Base-by-base conservation (phyloP, 1,284 basidiomycete genomes). In the Pseudozyma tsukubaensis region DNA sequence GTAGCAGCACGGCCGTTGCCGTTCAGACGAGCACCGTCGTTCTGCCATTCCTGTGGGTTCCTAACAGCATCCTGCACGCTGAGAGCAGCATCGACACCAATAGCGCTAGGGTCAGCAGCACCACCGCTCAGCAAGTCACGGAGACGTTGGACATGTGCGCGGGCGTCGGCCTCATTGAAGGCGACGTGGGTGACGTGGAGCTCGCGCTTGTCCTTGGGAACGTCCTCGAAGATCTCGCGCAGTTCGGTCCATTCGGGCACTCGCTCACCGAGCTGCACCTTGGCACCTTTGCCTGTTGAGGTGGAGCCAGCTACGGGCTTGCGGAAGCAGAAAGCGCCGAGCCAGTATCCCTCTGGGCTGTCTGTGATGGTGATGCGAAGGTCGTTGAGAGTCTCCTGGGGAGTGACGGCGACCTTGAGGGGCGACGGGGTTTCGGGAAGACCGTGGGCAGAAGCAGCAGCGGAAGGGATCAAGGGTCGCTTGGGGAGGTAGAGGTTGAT, bases 51-150 rank as follows among this genome's bases (percentile, higher is more conserved):
- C 16, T 79, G 76, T 0, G 86, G 85, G 65, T 87, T 85, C 24
- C 85, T 83, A 53, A 87, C 85, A 37, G 85, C 84, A 68, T 88
- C 87, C 61, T 87, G 87, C 59, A 88, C 86, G 54, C 85, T 86
- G 11, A 87, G 61, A 19, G 86, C 87, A 37, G 87, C 83, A 49
- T 85, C 84, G 50, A 88, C 73, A 34, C 85, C 87, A 61, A 86
- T 75, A 18, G 85, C 81, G 18, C 84, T 83, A 12, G 86, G 78
- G 52, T 85, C 85, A 44, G 86, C 80, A 43, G 84, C 81, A 21
- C 86, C 85, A n/a, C 85, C 80, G 34, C 85, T 85, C 54, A 86
- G 82, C 59, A 87, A 85, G 63, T 88, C 88, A 50, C 87, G 82
- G 40, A 88, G 82, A 35, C 87, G 85, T 48, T 87, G 83, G 40